Evolutionary conservation across 2,329 filamentous ascomycete genomes (phyloP), one percentile per base, ranked within the genome.

Genomic region (Colletotrichum theobromicola): DNA sequence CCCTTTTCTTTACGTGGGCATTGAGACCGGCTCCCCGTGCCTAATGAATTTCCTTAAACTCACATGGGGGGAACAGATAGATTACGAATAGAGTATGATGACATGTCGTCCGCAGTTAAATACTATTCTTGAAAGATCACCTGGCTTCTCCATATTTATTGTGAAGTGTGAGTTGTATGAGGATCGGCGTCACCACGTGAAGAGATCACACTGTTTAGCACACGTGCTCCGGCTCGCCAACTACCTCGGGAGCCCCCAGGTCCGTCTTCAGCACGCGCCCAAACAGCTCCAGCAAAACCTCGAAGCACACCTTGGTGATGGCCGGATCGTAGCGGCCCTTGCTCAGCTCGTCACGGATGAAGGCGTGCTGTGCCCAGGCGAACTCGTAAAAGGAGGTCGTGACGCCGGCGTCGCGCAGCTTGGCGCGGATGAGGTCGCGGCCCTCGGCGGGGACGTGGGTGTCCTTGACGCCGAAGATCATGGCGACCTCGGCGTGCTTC

Each of bases 321-420:
- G 94, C 95, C 1, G 96, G 94, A 82, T 98, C 96, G 81, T 98
- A 98, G 30, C 96, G 90, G n/a, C 95, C 96, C 85, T 98, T 98
- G 83, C 94, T 95, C 74, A 97, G 87, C 86, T 98, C 96, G 80
- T 98, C 96, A 21, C 96, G 90, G 82, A 98, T 97, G 82, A 98
- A 98, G 7, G 96, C 96, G 86, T 98, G 96, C 84, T 98, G 96
- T 5, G 96, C 95, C 92, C 95, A 96, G n/a, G 95, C 94, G 77
- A 94, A 92, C 85, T 98, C 96, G 84, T 97, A 95, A 82, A 95
- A 98, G 81, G 91, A 93, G 80, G 96, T 96, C 12, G 90, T 88
- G 7, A 93, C 90, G 12, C 93, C 93, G 7, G 92, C 91, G 26
- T 95, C 94, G 79, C 96, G 92, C 79, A 98, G 87, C 75, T 95